phyloP scores from a whole-genome alignment of 306 rosid species.

The Clitoria ternatea region DNA sequence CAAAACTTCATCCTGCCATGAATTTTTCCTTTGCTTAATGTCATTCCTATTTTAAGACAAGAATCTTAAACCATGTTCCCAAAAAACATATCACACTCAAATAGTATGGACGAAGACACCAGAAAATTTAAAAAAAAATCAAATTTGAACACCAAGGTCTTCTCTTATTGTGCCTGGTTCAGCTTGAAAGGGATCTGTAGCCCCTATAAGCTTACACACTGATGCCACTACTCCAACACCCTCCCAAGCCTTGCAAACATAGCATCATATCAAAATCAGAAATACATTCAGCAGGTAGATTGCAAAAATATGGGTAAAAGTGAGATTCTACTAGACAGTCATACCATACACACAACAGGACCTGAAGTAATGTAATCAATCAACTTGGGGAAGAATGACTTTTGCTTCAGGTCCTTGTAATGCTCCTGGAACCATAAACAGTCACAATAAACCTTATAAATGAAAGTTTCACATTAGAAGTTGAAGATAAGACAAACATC shows the following conservation, averaged over 20 bases:
- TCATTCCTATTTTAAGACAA: slow-evolving; percentile 59
- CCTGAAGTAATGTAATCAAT: slow-evolving; percentile 92
- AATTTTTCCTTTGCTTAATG: slow-evolving; percentile 86
- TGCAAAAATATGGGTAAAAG: background rate
- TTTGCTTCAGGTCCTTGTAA: slow-evolving; percentile 81
- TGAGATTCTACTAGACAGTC: background rate
- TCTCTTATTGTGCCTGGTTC: slow-evolving; percentile 99
- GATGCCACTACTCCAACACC: slow-evolving; percentile 95
- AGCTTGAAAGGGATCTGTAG: slow-evolving; percentile 91
- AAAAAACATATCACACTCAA: background rate
- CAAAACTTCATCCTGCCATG: slow-evolving; percentile 97
- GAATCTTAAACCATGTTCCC: background rate
- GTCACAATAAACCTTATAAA: slow-evolving; percentile 3
- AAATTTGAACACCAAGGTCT: slow-evolving; percentile 78
- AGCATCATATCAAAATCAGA: slow-evolving; percentile 24
- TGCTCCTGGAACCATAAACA: slow-evolving; percentile 67
- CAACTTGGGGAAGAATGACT: slow-evolving; percentile 78
- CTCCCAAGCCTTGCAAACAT: slow-evolving; percentile 84
- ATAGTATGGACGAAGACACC: background rate
- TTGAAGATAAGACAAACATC: slow-evolving; percentile 13
- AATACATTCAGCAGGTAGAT: slow-evolving; percentile 15
- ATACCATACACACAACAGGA: slow-evolving; percentile 96
- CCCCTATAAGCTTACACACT: slow-evolving; percentile 91
- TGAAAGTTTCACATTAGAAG: background rate
- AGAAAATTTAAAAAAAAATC: slow-evolving; percentile 9